phyloP scores from a whole-genome alignment of 2,329 filamentous ascomycete genomes.

The Colletotrichum lupini region DNA sequence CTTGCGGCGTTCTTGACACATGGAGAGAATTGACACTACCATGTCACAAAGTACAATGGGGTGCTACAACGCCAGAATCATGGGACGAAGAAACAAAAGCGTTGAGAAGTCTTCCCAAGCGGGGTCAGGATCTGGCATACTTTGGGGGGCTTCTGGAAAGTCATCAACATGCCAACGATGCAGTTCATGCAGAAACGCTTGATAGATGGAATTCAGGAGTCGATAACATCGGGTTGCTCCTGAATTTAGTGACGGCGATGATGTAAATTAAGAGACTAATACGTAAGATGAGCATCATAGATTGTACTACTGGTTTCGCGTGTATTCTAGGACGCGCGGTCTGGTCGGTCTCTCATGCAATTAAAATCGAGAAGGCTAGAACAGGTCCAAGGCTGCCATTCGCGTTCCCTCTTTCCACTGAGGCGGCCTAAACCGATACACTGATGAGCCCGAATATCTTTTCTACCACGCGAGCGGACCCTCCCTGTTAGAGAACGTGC shows the following conservation, averaged over 20 bases:
- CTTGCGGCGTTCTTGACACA: conserved; percentile 12
- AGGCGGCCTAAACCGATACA: neutral
- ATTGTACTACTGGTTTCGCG: too few relatives aligned
- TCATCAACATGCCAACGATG: neutral
- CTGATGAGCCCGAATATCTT: too few relatives aligned
- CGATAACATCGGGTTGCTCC: conserved; percentile 24
- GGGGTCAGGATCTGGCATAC: neutral
- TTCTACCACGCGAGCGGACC: conserved; percentile 38
- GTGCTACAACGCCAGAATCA: neutral
- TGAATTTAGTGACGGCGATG: conserved; percentile 14
- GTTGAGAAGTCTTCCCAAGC: neutral
- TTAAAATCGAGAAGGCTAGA: neutral
- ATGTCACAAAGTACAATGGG: conserved; percentile 21
- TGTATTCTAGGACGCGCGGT: too few relatives aligned
- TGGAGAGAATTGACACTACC: conserved; percentile 18
- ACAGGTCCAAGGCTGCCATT: neutral
- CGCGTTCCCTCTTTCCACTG: neutral
- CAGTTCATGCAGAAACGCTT: neutral
- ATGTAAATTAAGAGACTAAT: neutral
- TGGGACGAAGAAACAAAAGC: conserved; percentile 20
- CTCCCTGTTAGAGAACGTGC: conserved; percentile 41
- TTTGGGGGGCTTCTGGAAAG: conserved; percentile 16
- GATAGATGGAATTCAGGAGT: conserved; percentile 28
- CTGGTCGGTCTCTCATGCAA: too few relatives aligned
- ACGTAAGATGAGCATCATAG: too few relatives aligned